Percentiles rank a stretch among this genome's conserved stretches.
phyloP scores from a whole-genome alignment of 192 early-diverging fungal genomes.

The Chytriomyces confervae region DNA sequence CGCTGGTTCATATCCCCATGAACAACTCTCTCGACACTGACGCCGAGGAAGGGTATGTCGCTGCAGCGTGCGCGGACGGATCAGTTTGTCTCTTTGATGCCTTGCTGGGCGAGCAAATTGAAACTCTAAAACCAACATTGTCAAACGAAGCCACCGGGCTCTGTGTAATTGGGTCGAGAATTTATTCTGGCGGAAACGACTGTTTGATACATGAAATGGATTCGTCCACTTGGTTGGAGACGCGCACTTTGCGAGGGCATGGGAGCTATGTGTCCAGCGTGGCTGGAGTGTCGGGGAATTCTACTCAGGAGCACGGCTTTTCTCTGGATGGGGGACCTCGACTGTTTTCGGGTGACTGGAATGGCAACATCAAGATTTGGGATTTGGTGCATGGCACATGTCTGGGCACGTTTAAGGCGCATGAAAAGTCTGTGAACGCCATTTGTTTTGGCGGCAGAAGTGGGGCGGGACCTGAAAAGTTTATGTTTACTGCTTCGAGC shows the following conservation, averaged over 20 bases:
- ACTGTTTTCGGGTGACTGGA: conserved; percentile 26
- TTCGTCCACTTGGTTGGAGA: background rate
- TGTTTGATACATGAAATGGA: conserved; percentile 28
- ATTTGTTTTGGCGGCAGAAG: background rate
- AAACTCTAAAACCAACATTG: background rate
- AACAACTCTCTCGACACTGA: background rate
- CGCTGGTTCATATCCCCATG: background rate
- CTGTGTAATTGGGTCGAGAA: background rate
- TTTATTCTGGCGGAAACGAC: conserved; percentile 33
- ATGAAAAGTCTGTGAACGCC: conserved; percentile 16
- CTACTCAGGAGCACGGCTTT: background rate
- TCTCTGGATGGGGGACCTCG: conserved; percentile 11
- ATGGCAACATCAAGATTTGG: conserved; percentile 31
- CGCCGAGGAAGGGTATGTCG: conserved; percentile 7
- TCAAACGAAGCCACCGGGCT: conserved; percentile 24
- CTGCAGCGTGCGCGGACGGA: conserved; percentile 6
- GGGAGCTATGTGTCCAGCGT: conserved; percentile 26
- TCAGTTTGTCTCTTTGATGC: conserved; percentile 19
- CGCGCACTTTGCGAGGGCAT: conserved; percentile 28
- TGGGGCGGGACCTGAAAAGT: background rate
- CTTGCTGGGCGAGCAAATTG: conserved; percentile 8
- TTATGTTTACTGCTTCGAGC: conserved; percentile 12
- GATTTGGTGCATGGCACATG: conserved; percentile 16
- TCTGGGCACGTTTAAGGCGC: background rate
- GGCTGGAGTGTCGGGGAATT: background rate